Base-by-base conservation (phyloP, 2,329 filamentous ascomycete species). In the Xylariales sp. region DNA sequence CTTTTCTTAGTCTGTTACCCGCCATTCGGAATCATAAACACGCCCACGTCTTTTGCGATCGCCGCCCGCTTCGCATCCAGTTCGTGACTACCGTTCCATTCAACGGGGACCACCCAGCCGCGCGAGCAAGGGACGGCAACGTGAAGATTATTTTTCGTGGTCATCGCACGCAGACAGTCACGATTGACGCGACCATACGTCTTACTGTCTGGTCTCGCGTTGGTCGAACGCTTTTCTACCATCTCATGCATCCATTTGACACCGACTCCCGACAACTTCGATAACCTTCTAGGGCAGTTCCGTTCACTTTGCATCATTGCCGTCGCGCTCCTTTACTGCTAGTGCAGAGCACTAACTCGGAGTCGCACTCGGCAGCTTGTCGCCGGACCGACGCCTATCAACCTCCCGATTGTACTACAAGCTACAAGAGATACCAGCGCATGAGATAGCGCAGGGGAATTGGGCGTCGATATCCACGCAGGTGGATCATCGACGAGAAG, bases 401-500 rank as follows among this genome's bases (percentile, higher is more conserved):
- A n/a, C n/a, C n/a, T n/a, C n/a, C n/a, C n/a, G n/a, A n/a, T n/a
- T n/a, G n/a, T n/a, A n/a, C n/a, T n/a, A n/a, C n/a, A n/a, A n/a
- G n/a, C n/a, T n/a, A n/a, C n/a, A n/a, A n/a, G n/a, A n/a, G n/a
- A n/a, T n/a, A 32, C 21, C 50, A 53, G 62, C 70, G 69, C 62
- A 71, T 70, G 69, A 69, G 60, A 72, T 68, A 70, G 62, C 61
- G 58, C 59, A 52, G 52, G 38, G 61, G 58, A 57, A 56, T 54
- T 57, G 53, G 51, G 57, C 57, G 70, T 78, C 73, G 71, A 74
- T 72, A 74, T 78, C 76, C 75, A 78, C 73, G 56, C 54, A 54
- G 36, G 75, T 79, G 76, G 74, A 71, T 73, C 69, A 59, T 71
- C 71, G 73, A 67, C 68, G 38, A 42, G 38, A 47, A 29, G 42